Conservation (phyloP, 2,329 filamentous ascomycete species). For the Stagonosporopsis chrysanthemi region DNA sequence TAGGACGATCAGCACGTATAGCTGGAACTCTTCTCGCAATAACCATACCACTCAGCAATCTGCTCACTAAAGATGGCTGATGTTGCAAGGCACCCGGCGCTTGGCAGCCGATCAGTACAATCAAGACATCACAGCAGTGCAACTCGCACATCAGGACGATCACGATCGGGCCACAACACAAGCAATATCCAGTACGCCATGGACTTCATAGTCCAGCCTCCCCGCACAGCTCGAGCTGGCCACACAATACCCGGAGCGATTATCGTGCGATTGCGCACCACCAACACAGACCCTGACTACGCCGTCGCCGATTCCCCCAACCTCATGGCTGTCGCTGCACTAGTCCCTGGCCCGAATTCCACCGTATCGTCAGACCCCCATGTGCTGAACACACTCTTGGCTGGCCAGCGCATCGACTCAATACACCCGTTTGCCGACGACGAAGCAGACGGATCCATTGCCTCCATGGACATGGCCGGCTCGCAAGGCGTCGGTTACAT, state of each 20-base stretch:
- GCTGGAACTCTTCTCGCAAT: slow-evolving; percentile 41
- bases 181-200: slow-evolving; percentile 48
- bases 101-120: slow-evolving; percentile 42
- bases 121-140: slow-evolving; percentile 39
- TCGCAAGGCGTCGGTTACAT: slow-evolving; percentile 48
- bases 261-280: slow-evolving; percentile 45
- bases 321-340: slow-evolving; percentile 43
- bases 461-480: slow-evolving; percentile 48
- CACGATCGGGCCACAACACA: slow-evolving; percentile 35
- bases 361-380: slow-evolving; percentile 38
- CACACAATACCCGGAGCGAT: slow-evolving; percentile 42
- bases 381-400: slow-evolving; percentile 41
- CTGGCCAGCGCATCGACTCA: slow-evolving; percentile 43
- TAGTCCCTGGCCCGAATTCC: slow-evolving; percentile 41
- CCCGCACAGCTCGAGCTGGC: slow-evolving; percentile 43
- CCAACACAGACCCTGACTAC: slow-evolving; percentile 41
- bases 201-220: slow-evolving; percentile 50
- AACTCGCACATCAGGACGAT: slow-evolving; percentile 30
- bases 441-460: slow-evolving; percentile 45
- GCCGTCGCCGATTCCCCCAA: slow-evolving; percentile 45
- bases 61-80: slow-evolving; percentile 44
- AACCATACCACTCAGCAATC: slow-evolving; percentile 26
- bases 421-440: slow-evolving; percentile 49
- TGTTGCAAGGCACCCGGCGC: slow-evolving; percentile 47
- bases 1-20: slow-evolving; percentile 45